Base-by-base conservation (phyloP, 805 yeast species). In the Yarrowia sp. region DNA sequence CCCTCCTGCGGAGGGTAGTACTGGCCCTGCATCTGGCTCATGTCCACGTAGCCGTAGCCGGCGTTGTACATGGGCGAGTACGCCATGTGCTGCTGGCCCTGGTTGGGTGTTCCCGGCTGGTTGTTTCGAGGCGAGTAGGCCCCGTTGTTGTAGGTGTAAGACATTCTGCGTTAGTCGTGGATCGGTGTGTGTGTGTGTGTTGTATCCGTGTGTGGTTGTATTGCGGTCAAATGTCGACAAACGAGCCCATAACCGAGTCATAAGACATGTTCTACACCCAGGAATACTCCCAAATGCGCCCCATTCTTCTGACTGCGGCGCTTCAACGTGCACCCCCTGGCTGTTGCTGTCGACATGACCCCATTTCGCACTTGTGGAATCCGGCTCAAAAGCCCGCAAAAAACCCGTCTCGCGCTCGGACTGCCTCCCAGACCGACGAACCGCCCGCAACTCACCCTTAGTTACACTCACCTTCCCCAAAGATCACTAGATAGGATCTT, bases 391-490 rank as follows among this genome's bases (percentile, higher is more conserved):
- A 27, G 29, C 29, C 8, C 29, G 10, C 12, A 27, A 27, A 27
- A 27, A 27, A 9, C 8, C 9, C 8, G 29, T 9, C 10, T 27
- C 29, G 29, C 29, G 12, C 29, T 27, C 29, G 29, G 8, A 9
- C 12, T 9, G 12, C 3, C 25, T 4, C 24, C 25, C 13, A 24
- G 25, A 10, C 32, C 14, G 2, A 21, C 7, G 12, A 22, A 2
- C 12, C 25, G 4, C 33, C 19, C 22, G 6, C 12, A 35, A 33
- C 41, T 35, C 58, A 33, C 58, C 58, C 38, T 44, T 44, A 14
- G 51, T 44, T 44, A 51, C 58, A 51, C 58, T 51, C 58, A 51
- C 58, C 58, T 51, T 51, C 58, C 58, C 58, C 58, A 51, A 51
- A 51, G 58, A 51, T 51, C 58, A 51, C 58, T 51, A 35, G 14